Evolutionary conservation across 2,329 filamentous ascomycete genomes (phyloP), one percentile per base, ranked within the genome.

Genomic region (Ceratocystis colombiana): DNA sequence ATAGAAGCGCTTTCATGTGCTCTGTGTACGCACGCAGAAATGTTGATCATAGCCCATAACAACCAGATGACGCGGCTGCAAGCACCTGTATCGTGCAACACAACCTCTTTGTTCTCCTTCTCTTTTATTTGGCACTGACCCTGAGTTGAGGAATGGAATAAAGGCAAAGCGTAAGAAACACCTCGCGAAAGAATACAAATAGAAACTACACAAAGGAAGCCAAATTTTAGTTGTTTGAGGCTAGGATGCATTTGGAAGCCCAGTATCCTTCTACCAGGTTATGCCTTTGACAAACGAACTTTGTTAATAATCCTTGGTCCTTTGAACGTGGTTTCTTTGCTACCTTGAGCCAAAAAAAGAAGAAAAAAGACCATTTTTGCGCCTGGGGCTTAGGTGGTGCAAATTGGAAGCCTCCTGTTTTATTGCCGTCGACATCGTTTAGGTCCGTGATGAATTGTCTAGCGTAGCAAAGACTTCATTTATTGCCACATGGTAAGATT

Each of bases 401-500:
- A 37, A 37, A 10, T 10, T 10, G 33, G 33, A 20, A 17, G n/a
- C 45, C 45, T 48, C 45, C 8, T 50, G 46, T 50, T 37, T 22
- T 22, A 53, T 25, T 20, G 48, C 48, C 12, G 7, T 25, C 25
- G 48, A 25, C 33, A 12, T 3, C 33, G 33, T 10, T 37, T 37
- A 37, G 33, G 33, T 12, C 48, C 25, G 48, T 25, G 48, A 17
- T 25, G 20, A 22, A 25, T 53, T 53, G 2, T 53, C 20, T 8
- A 20, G 45, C 25, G 20, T 25, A 20, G 48, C 48, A 53, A 22
- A 53, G 7, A 53, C 48, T 3, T 53, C 6, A 37, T 37, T 37
- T 37, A 37, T 57, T 57, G 53, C 53, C 53, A 57, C 53, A 57
- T 7, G 7, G 53, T 37, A 37, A 57, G 53, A 33, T 57, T 37